A percentile compares a stretch with the other conserved stretches of the same genome.
phyloP scores from a whole-genome alignment of 2,329 filamentous ascomycete genomes.

The Teratosphaeria gauchensis region DNA sequence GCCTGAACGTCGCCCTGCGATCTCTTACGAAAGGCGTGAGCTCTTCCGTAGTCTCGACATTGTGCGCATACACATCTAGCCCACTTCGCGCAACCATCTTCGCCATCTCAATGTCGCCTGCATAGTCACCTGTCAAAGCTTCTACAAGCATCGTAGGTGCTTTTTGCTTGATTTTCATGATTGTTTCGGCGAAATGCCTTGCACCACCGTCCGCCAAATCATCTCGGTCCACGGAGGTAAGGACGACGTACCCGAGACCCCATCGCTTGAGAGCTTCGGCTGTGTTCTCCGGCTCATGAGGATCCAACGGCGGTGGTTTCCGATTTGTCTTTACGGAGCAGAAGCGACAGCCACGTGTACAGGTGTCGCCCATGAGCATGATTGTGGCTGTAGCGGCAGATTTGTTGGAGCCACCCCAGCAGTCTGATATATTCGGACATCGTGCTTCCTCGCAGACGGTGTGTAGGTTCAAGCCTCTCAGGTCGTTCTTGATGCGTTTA shows the following conservation, averaged over 20 bases:
- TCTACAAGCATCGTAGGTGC: conserved; percentile 67
- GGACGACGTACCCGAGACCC: conserved; percentile 91
- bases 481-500: conserved; percentile 89
- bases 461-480: conserved; percentile 80
- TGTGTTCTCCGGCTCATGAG: conserved; percentile 93
- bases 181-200: conserved; percentile 83
- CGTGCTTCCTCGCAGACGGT: conserved; percentile 97
- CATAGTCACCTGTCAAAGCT: conserved; percentile 78
- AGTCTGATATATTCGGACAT: conserved; percentile 95
- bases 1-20: conserved; percentile 76
- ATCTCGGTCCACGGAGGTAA: conserved; percentile 89
- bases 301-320: conserved; percentile 69
- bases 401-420: conserved; percentile 89
- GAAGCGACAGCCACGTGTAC: conserved; percentile 91
- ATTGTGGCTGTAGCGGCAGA: conserved; percentile 91
- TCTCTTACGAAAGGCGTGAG: conserved; percentile 86
- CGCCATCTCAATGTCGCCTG: conserved; percentile 79
- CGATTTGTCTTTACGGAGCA: conserved; percentile 90
- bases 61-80: conserved; percentile 93
- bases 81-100: conserved; percentile 74
- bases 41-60: conserved; percentile 88
- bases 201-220: conserved; percentile 85
- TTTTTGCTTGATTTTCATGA: conserved; percentile 77
- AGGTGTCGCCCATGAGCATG: conserved; percentile 99
- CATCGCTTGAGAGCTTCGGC: conserved; percentile 86